Evolutionary conservation across 306 rosid species (phyloP).

Genomic region (Vigna radiata): DNA sequence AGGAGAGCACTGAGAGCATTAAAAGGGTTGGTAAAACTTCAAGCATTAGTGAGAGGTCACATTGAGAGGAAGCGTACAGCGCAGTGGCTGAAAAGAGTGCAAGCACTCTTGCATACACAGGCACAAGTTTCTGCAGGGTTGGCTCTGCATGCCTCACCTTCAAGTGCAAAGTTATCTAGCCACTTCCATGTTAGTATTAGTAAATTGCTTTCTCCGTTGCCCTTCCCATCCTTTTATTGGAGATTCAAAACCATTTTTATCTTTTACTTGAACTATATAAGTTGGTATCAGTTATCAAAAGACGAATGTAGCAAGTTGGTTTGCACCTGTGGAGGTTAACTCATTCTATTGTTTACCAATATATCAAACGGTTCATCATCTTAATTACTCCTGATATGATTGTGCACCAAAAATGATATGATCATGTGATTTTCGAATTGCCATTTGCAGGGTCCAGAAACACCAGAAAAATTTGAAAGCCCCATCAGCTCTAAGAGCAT

Average conservation of each 20-base stretch:
- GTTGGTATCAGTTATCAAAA: background rate
- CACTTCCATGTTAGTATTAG: constrained; percentile 59
- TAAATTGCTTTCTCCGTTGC: background rate
- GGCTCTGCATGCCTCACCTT: constrained; percentile 46
- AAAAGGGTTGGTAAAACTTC: constrained; percentile 88
- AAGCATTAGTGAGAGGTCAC: constrained; percentile 89
- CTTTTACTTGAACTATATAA: background rate
- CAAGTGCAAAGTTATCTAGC: constrained; percentile 58
- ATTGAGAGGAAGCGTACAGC: constrained; percentile 81
- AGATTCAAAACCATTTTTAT: background rate
- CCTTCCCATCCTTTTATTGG: background rate
- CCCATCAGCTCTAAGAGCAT: constrained; percentile 60
- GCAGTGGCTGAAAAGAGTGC: constrained; percentile 72
- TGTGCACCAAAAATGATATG: background rate
- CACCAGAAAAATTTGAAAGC: constrained; percentile 87
- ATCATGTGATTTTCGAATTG: constrained; percentile 23
- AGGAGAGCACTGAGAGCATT: constrained; percentile 85
- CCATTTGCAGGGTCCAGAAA: constrained; percentile 73
- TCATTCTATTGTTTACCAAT: background rate
- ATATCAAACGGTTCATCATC: background rate
- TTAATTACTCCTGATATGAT: constrained; percentile 23
- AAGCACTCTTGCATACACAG: constrained; percentile 69
- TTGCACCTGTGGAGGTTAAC: background rate
- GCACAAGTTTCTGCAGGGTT: constrained; percentile 58
- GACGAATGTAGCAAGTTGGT: constrained; percentile 3